A percentile compares a stretch with the other conserved stretches of the same genome.
Conservation (phyloP, 257 asterid species). For the Solanum pennellii region DNA sequence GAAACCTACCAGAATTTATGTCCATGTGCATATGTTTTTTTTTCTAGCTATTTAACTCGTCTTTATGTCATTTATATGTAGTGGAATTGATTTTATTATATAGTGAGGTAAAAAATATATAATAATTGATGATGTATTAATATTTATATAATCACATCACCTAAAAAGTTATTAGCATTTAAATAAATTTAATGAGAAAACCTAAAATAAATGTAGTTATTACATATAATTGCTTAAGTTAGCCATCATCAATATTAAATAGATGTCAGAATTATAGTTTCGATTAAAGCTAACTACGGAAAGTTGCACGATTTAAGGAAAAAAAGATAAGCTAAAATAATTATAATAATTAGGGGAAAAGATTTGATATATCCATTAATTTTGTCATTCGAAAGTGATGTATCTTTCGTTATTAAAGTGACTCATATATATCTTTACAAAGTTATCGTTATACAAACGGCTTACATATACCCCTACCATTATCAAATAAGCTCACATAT, state of each 20-base stretch:
- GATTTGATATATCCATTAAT: too few species aligned
- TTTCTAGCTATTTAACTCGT: not conserved
- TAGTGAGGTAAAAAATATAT: not conserved
- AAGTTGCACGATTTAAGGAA: too few species aligned
- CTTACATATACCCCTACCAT: too few species aligned
- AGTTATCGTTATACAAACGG: too few species aligned
- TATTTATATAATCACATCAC: not conserved
- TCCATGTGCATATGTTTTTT: not conserved
- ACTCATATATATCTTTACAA: too few species aligned
- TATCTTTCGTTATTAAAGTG: fast-evolving
- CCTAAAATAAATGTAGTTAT: not conserved
- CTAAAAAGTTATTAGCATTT: not conserved
- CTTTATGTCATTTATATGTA: not conserved
- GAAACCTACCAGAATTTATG: not conserved
- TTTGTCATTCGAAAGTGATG: too few species aligned
- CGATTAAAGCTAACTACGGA: too few species aligned
- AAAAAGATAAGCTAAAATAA: too few species aligned
- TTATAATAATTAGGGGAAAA: too few species aligned
- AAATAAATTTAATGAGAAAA: not conserved
- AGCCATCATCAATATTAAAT: not conserved
- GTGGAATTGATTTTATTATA: not conserved
- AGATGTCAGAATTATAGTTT: not conserved
- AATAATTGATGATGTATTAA: not conserved
- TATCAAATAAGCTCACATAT: too few species aligned
- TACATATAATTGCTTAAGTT: too few species aligned